Percentiles rank a stretch among this genome's conserved stretches.
Conservation (phyloP, 495 filamentous ascomycete species). For the Parachaetomium inaequale region DNA sequence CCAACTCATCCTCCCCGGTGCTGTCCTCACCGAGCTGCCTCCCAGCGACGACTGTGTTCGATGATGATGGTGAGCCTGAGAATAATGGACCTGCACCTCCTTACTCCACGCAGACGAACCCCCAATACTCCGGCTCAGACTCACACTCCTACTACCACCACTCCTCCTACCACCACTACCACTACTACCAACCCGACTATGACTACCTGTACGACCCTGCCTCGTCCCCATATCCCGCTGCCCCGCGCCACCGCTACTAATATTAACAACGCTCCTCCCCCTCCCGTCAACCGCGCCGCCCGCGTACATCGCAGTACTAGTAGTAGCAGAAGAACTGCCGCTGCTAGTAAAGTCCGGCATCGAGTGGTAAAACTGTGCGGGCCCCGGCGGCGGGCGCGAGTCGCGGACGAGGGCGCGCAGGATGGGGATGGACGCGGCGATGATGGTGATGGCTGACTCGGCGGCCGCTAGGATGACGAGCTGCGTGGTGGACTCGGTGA, state of each 20-base stretch:
- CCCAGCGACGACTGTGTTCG: not conserved
- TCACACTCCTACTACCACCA: not conserved
- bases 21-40: not conserved
- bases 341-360: not conserved
- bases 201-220: too few species aligned
- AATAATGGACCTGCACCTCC: not conserved
- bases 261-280: not conserved
- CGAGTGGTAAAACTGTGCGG: conserved; percentile 20
- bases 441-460: conserved; percentile 33
- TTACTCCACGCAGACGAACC: not conserved
- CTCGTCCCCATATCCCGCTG: not conserved
- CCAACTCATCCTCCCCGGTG: not conserved
- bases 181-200: not conserved
- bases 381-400: conserved; percentile 24
- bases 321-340: too few species aligned
- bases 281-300: too few species aligned
- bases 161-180: not conserved
- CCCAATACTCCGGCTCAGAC: not conserved
- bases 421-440: conserved; percentile 34
- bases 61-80: not conserved
- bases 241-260: not conserved
- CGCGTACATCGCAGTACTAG: too few species aligned
- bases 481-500: conserved; percentile 28
- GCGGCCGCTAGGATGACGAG: conserved; percentile 31
- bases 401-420: conserved; percentile 32